Evolutionary conservation across 2,329 filamentous ascomycete species (phyloP).

Genomic region (Fusarium floridanum): DNA sequence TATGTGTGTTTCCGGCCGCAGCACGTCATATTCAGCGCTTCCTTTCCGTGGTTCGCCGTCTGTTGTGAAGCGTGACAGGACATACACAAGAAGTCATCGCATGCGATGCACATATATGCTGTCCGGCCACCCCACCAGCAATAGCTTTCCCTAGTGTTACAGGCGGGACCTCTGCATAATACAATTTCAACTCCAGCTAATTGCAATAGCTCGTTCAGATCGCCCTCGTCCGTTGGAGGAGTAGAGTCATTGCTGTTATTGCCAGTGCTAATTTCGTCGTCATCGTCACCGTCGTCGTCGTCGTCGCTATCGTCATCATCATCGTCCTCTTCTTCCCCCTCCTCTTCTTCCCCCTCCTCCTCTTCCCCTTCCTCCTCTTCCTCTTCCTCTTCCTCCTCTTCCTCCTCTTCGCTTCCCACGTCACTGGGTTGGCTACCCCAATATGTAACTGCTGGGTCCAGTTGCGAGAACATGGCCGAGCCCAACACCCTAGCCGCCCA

Average conservation of each 20-base stretch:
- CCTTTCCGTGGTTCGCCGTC: background rate
- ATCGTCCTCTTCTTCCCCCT: background rate
- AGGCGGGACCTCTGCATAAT: background rate
- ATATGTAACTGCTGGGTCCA: background rate
- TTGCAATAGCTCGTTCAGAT: background rate
- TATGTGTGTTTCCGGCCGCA: background rate
- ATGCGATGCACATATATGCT: background rate
- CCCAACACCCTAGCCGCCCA: background rate
- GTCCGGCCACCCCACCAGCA: background rate
- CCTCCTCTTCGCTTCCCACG: background rate
- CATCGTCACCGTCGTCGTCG: background rate
- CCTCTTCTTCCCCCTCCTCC: background rate
- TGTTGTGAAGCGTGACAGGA: background rate
- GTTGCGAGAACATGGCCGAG: background rate
- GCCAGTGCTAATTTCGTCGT: background rate
- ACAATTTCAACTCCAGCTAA: background rate
- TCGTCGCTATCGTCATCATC: background rate
- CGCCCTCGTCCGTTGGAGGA: background rate
- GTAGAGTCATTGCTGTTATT: background rate
- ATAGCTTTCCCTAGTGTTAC: background rate
- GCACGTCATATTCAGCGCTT: background rate
- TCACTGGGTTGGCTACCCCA: background rate
- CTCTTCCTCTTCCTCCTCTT: background rate
- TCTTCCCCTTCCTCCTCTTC: no score
- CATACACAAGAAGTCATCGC: background rate